phyloP scores from a whole-genome alignment of 352 stramenopile genomes.

The Phytophthora megakarya region DNA sequence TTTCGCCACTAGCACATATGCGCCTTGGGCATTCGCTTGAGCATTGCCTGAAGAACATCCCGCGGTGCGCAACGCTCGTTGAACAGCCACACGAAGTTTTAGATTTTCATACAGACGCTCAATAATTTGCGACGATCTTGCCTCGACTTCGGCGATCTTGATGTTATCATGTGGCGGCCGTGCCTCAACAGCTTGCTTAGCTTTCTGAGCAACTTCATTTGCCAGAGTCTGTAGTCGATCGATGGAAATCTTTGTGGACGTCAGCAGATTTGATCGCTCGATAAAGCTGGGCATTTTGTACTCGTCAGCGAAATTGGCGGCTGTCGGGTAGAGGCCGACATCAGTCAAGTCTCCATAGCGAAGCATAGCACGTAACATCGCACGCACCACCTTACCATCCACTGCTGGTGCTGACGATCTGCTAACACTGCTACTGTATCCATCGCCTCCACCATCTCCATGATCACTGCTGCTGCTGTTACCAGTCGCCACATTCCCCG shows the following conservation, averaged over 20 bases:
- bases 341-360: conserved; percentile 84
- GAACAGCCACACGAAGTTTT: conserved; percentile 82
- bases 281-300: conserved; percentile 82
- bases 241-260: conserved; percentile 57
- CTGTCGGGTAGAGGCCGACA: conserved; percentile 57
- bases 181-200: conserved; percentile 53
- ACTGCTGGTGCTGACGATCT: conserved; percentile 26
- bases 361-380: conserved; percentile 69
- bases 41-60: conserved; percentile 48
- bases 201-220: conserved; percentile 64
- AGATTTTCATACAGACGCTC: conserved; percentile 88
- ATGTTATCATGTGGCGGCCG: conserved; percentile 68
- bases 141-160: conserved; percentile 79
- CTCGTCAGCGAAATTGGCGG: conserved; percentile 73
- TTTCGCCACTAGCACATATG: conserved; percentile 76
- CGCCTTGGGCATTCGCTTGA: conserved; percentile 52
- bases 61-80: conserved; percentile 64
- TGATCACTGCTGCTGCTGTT: conserved; percentile 38
- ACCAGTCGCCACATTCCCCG: conserved; percentile 14
- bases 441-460: conserved; percentile 49
- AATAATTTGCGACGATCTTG: conserved; percentile 74
- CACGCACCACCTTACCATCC: conserved; percentile 73
- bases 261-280: conserved; percentile 59
- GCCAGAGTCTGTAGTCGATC: conserved; percentile 64
- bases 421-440: conserved; percentile 41